Evolutionary conservation across 1,284 basidiomycete species (phyloP), one percentile per base, ranked within the genome.

Genomic region (Prillingera fragicola): DNA sequence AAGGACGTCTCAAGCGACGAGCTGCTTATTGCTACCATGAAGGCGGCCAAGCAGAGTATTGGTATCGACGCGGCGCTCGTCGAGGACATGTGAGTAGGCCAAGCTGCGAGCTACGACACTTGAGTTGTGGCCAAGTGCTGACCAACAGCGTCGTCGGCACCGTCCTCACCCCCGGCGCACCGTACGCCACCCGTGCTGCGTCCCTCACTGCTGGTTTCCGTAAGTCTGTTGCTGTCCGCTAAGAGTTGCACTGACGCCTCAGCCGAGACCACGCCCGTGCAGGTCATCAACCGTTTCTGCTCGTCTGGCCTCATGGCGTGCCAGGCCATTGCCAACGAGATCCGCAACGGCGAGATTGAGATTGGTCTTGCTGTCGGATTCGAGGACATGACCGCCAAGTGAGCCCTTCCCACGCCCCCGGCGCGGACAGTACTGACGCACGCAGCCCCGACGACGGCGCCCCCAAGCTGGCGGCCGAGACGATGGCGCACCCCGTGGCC

Each of bases 231-330:
- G 10, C 7, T 17, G 14, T 4, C 2, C 17, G 8, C 9, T 4
- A 15, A 3, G 21, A 26, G 9, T 4, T 13, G 1, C 5, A 23
- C 41, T 43, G 26, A 48, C 41, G 1, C 5, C n/a, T 2, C 25
- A 48, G 42, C 41, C 35, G 42, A 53, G 35, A 69, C 68, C 4
- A 75, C 82, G 2, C 73, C 86, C 15, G 71, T 96, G 70, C 85
- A 86, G 74, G 94, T 91, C 13, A 77, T 96, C 55, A 97, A 98
- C 77, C 78, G 94, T 41, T 90, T 94, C 69, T 97, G 94, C 73
- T 92, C 90, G 1, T 90, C 86, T 22, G 91, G 92, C 49, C 77
- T 98, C 33, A 81, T 85, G 32, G 83, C 87, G 8, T 31, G 38
- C 14, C 23, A 27, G 18, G 26, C 78, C 28, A 91, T 97, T 57